Evolutionary conservation across 805 yeast species (phyloP).

Genomic region (Zygosaccharomyces pseudorouxii): DNA sequence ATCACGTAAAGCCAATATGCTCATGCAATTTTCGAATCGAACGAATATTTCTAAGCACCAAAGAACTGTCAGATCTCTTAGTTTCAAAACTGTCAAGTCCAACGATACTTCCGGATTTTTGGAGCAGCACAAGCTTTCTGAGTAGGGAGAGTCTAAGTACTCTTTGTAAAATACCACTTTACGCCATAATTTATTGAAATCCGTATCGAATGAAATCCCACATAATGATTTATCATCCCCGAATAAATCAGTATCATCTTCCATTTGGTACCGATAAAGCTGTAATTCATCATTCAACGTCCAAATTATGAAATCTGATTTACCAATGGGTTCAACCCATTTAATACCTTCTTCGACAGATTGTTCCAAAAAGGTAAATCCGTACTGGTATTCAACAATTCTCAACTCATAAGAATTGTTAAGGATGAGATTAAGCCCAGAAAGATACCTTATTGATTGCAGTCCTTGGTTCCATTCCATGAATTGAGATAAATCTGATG

Average conservation of each 20-base stretch:
- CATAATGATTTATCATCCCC: slow-evolving; percentile 20
- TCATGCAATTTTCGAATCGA: slow-evolving; percentile 17
- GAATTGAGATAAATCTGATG: slow-evolving; percentile 17
- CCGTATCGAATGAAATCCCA: slow-evolving; percentile 18
- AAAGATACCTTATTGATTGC: slow-evolving; percentile 18
- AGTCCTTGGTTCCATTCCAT: slow-evolving; percentile 20
- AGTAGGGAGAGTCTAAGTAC: slow-evolving; percentile 20
- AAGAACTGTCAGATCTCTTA: slow-evolving; percentile 32
- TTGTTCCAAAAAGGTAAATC: slow-evolving; percentile 25
- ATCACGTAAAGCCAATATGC: not conserved
- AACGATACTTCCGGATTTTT: slow-evolving; percentile 21
- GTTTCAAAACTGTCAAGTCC: slow-evolving; percentile 30
- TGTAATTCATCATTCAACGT: slow-evolving; percentile 20
- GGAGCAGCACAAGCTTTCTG: slow-evolving; percentile 25
- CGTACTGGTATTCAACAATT: slow-evolving; percentile 29
- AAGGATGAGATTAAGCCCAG: slow-evolving; percentile 21
- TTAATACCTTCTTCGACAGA: slow-evolving; percentile 24
- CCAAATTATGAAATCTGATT: slow-evolving; percentile 23
- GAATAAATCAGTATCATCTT: slow-evolving; percentile 17
- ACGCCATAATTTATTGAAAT: slow-evolving; percentile 25
- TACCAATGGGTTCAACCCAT: slow-evolving; percentile 14
- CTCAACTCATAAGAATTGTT: slow-evolving; percentile 15
- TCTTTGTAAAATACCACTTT: slow-evolving; percentile 28
- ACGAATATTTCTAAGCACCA: slow-evolving; percentile 28
- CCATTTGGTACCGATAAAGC: slow-evolving; percentile 24